Base-by-base conservation (phyloP, 1,284 basidiomycete genomes). In the Cutaneotrichosporon mucoides region DNA sequence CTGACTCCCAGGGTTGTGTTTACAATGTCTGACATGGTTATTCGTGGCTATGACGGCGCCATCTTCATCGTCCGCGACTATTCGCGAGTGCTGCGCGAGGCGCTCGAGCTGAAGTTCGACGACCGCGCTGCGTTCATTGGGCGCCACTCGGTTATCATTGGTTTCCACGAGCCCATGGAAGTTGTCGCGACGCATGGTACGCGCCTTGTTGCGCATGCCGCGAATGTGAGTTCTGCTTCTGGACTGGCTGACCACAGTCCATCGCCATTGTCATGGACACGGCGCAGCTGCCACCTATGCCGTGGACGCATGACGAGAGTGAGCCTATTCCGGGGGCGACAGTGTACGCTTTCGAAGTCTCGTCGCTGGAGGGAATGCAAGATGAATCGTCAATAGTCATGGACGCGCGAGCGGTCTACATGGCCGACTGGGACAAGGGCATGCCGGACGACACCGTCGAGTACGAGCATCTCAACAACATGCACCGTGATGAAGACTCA, bases 31-130 rank as follows among this genome's bases (percentile, higher is more conserved):
- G 69, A 73, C 43, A 53, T 73, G 6, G 61, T 71, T 35, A 57
- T 64, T 5, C 56, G 62, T 6, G 36, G n/a, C 4, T 13, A 49
- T 8, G 9, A 36, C 13, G 68, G 67, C 4, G 24, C 55, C 2
- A 16, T 70, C 12, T 43, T 68, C 15, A 57, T 71, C n/a, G 51
- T 71, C 1, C 56, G 68, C 5, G 57, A 70, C 45, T 73, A 72
- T 47, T n/a, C 53, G 2, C 33, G 53, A 6, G 62, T 68, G 1
- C 51, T 73, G 42, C 33, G 33, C 11, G 42, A 44, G 11, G n/a
- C 33, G 12, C 16, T 6, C 13, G 6, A 11, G 5, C 34, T 35
- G 15, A 37, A 51, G 10, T 36, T 11, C 3, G 24, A 8, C 1
- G 34, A 48, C 13, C 46, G 46, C 11, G 6, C 34, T 13, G 46